Percentiles rank a stretch among this genome's conserved stretches.
phyloP scores from a whole-genome alignment of 805 yeast genomes.

The Komagataella mondaviorum region DNA sequence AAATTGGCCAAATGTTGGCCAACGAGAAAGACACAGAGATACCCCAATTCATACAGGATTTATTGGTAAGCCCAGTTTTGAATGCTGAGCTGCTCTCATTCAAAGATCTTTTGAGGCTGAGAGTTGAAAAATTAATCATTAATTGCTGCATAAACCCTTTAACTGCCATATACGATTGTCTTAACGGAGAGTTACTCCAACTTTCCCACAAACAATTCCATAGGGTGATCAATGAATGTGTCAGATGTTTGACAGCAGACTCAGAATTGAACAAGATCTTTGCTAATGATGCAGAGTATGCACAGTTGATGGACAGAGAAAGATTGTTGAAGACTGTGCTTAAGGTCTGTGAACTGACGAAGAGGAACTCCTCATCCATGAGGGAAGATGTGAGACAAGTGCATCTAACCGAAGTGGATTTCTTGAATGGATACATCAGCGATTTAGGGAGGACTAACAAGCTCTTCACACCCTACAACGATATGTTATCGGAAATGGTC shows the following conservation, averaged over 20 bases:
- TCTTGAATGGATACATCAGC: constrained; percentile 72
- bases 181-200: constrained; percentile 59
- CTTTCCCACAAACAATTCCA: constrained; percentile 23
- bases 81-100: constrained; percentile 20
- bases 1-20: constrained; percentile 45
- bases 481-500: constrained; percentile 30
- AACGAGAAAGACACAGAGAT: constrained; percentile 5
- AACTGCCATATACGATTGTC: constrained; percentile 65
- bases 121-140: constrained; percentile 62
- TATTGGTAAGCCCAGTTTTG: constrained; percentile 14
- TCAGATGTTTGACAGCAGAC: constrained; percentile 21
- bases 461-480: constrained; percentile 31
- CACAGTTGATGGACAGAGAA: constrained; percentile 13
- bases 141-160: constrained; percentile 79
- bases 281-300: constrained; percentile 9
- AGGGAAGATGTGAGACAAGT: constrained; percentile 45
- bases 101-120: constrained; percentile 35
- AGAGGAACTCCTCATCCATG: constrained; percentile 57
- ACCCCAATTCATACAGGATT: constrained; percentile 11
- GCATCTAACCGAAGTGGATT: constrained; percentile 64
- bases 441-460: constrained; percentile 33
- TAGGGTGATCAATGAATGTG: constrained; percentile 29
- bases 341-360: constrained; percentile 31
- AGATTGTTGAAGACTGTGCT: constrained; percentile 21
- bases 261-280: not conserved